These are phyloP conservation scores for Nemania sp. DNA, from an alignment of 2,329 filamentous ascomycete species.

Conservation along the genomic window DNA sequence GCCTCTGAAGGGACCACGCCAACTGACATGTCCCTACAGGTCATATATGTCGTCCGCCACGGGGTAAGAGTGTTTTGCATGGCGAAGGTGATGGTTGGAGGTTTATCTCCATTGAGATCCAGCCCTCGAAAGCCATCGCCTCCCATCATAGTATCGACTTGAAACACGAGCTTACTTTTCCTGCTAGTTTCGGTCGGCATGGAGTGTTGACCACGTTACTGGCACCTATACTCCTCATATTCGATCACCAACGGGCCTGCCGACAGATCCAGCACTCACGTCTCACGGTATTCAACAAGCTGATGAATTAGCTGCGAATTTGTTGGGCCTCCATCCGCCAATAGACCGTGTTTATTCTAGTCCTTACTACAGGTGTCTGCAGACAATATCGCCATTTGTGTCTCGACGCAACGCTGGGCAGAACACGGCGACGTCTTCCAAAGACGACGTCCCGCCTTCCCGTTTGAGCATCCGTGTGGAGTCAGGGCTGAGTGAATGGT, in stretches of 20 bases:
- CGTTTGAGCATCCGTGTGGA: constrained; percentile 57
- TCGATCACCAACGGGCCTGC: constrained; percentile 82
- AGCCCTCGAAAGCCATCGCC: neutral
- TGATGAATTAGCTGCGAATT: constrained; percentile 71
- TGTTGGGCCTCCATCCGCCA: constrained; percentile 65
- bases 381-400: constrained; percentile 77
- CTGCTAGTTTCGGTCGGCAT: constrained; percentile 84
- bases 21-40: constrained; percentile 65
- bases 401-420: constrained; percentile 45
- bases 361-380: constrained; percentile 85
- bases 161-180: constrained; percentile 31
- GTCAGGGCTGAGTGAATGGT: constrained; percentile 79
- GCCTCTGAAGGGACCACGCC: neutral
- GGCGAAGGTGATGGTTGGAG: neutral
- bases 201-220: constrained; percentile 80
- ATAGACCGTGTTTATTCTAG: constrained; percentile 81
- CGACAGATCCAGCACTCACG: constrained; percentile 85
- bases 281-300: constrained; percentile 86
- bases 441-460: constrained; percentile 25
- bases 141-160: constrained; percentile 7
- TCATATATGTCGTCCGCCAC: constrained; percentile 75
- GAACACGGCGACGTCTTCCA: neutral
- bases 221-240: constrained; percentile 77
- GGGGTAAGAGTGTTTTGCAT: constrained; percentile 62
- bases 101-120: neutral